Base-by-base conservation (phyloP, 371 early-diverging fungal genomes). In the Apophysomyces trapeziformis region DNA sequence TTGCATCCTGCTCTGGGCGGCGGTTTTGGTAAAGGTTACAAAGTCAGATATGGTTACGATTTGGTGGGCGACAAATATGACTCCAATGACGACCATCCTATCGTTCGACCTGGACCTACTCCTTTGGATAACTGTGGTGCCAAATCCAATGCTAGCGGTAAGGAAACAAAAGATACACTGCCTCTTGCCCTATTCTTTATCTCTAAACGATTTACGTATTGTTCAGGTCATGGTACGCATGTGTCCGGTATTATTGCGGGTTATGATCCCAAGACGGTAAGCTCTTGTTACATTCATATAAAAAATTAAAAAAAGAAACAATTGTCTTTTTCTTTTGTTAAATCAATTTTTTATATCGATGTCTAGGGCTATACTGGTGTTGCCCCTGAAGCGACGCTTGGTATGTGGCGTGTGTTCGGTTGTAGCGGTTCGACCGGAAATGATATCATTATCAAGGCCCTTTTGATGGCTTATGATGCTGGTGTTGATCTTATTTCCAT, bases 1-100 rank as follows among this genome's bases (percentile, higher is more conserved):
- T 70, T 64, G 58, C 93, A 92, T 63, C 91, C 92, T 38, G 91
- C 90, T 12, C 73, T 93, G 18, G 92, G 90, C 36, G 89, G 89
- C 11, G 82, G 90, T 54, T 89, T 89, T 61, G 92, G 92, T 7
- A 60, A 67, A 59, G 75, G 73, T 7, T 81, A 70, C 68, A 89
- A 87, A 66, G 85, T 91, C 12, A 72, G 70, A 4, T 81, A 74
- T 39, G 92, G 90, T 36, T 75, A 77, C 37, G 90, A 92, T 65
- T 75, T 92, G 32, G 86, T 86, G 11, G 86, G 88, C 57, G 83
- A 87, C 58, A 66, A 66, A 3, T 82, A 79, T 45, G 71, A 68
- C 50, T 69, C 70, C 56, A 77, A 82, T 38, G 77, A 45, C 63
- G 74, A 58, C 21, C 26, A 58, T 1, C 16, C 47, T 0, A 69